Evolutionary conservation across 805 yeast genomes (phyloP).

Genomic region (Saturnispora mendoncae): DNA sequence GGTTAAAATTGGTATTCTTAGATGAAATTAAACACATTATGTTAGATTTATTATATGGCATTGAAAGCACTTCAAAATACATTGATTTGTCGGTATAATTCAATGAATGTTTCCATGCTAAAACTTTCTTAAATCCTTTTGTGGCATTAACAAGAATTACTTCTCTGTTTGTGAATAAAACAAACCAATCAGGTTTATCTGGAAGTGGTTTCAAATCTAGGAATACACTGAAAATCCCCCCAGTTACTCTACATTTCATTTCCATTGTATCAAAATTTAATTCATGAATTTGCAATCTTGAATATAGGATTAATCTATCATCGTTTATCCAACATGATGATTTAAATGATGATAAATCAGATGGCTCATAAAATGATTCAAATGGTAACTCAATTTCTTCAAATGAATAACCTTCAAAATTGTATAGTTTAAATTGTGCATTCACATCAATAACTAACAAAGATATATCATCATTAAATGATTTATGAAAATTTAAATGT

Average conservation of each 20-base stretch:
- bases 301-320: constrained; percentile 28
- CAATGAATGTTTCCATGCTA: constrained; percentile 70
- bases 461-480: constrained; percentile 16
- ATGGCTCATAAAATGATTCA: constrained; percentile 32
- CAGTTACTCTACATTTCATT: constrained; percentile 33
- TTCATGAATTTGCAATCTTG: constrained; percentile 36
- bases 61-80: constrained; percentile 26
- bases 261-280: constrained; percentile 24
- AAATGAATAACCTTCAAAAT: constrained; percentile 13
- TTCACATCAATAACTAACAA: constrained; percentile 40
- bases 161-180: constrained; percentile 61
- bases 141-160: constrained; percentile 41
- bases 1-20: constrained; percentile 20
- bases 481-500: not conserved
- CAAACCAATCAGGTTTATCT: constrained; percentile 26
- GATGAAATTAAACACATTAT: constrained; percentile 27
- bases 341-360: constrained; percentile 50
- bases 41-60: constrained; percentile 8
- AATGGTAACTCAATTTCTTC: constrained; percentile 6
- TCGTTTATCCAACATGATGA: constrained; percentile 37
- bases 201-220: constrained; percentile 33
- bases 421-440: constrained; percentile 44
- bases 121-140: constrained; percentile 33
- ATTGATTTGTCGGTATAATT: constrained; percentile 47
- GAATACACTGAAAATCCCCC: constrained; percentile 46